Conservation (phyloP, 2,329 filamentous ascomycete species). For the Curvularia eragrostidis region DNA sequence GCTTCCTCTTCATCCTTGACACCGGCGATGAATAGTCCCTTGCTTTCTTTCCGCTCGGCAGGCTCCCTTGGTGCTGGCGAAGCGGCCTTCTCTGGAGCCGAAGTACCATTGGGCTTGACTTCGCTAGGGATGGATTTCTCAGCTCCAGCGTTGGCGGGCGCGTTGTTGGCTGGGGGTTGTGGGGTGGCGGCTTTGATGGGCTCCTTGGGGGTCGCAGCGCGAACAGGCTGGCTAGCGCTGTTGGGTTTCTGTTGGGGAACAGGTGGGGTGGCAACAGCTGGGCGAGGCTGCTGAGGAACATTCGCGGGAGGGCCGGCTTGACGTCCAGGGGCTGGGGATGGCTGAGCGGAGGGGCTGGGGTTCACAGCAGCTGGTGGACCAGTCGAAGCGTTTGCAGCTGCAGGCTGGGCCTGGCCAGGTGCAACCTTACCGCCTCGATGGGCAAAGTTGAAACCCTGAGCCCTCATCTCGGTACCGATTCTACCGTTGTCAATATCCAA, state of each 20-base stretch:
- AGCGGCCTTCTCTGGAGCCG: conserved; percentile 49
- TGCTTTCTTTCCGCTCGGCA: conserved; percentile 67
- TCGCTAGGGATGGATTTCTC: conserved; percentile 53
- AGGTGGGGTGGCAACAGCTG: conserved; percentile 45
- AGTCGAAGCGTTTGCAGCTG: conserved; percentile 45
- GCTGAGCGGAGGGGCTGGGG: conserved; percentile 48
- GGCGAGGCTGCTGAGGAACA: conserved; percentile 45
- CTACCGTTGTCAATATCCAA: conserved; percentile 93
- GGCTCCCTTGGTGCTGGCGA: conserved; percentile 59
- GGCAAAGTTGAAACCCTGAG: conserved; percentile 98
- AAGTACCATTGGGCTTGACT: conserved; percentile 59
- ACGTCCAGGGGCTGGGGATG: conserved; percentile 45
- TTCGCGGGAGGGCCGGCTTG: conserved; percentile 38
- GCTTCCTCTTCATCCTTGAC: conserved; percentile 83
- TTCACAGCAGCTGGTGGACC: conserved; percentile 48
- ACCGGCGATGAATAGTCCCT: conserved; percentile 89
- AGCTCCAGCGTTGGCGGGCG: conserved; percentile 44
- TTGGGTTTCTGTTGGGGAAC: conserved; percentile 51
- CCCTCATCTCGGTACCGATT: conserved; percentile 98
- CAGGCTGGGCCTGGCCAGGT: conserved; percentile 48
- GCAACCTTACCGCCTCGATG: conserved; percentile 82
- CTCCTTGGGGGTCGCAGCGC: conserved; percentile 52
- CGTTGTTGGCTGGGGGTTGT: conserved; percentile 50
- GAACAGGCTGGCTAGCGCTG: conserved; percentile 48
- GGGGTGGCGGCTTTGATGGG: conserved; percentile 59